Evolutionary conservation across 805 yeast genomes (phyloP).

Genomic region (Hanseniaspora singularis): DNA sequence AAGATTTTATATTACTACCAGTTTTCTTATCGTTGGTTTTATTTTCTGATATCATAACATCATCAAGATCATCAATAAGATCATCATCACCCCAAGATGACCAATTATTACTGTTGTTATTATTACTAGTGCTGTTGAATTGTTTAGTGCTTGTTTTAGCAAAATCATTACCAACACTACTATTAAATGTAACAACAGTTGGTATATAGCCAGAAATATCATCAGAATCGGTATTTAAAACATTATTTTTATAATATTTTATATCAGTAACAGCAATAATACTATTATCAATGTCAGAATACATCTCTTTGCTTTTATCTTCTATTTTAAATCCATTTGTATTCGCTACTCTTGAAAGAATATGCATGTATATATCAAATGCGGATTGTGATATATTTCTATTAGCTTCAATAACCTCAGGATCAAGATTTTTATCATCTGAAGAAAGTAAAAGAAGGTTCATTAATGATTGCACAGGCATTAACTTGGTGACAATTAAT

Average conservation of each 20-base stretch:
- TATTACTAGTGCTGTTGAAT: neutral
- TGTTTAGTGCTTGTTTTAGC: too few relatives aligned
- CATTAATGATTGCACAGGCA: conserved; percentile 59
- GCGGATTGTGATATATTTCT: conserved; percentile 13
- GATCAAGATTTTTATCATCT: conserved; percentile 42
- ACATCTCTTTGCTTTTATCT: conserved; percentile 10
- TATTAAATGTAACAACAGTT: conserved; percentile 2
- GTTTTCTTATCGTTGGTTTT: too few relatives aligned
- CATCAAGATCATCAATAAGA: conserved; percentile 16
- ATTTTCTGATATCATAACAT: conserved; percentile 16
- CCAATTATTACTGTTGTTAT: neutral
- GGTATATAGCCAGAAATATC: conserved; percentile 1
- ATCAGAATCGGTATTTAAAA: neutral
- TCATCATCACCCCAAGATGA: conserved; percentile 15
- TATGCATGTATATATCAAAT: conserved; percentile 13
- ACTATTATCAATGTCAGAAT: conserved; percentile 1
- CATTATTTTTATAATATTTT: neutral
- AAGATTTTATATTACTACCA: too few relatives aligned
- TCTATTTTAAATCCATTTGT: conserved; percentile 2
- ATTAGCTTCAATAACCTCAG: conserved; percentile 40
- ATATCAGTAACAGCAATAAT: neutral
- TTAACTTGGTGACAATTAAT: conserved; percentile 40
- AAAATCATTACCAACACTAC: neutral
- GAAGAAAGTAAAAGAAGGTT: neutral
- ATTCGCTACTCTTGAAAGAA: conserved; percentile 12